Conservation (phyloP, 371 early-diverging fungal genomes). For the Mucor piriformis region DNA sequence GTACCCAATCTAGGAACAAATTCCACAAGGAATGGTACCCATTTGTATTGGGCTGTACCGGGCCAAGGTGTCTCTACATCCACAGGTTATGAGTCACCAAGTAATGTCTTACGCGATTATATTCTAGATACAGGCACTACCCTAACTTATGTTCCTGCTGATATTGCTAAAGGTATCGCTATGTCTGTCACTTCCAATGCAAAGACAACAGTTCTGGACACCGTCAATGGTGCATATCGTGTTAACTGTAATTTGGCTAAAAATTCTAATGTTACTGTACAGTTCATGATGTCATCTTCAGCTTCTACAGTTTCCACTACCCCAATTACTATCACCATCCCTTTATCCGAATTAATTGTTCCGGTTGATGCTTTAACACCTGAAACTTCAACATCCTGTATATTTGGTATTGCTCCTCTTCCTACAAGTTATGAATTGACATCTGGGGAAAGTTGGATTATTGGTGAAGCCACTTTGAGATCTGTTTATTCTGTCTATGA, state of each 20-base stretch:
- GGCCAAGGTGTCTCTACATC: conserved; percentile 16
- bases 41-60: conserved; percentile 17
- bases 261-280: conserved; percentile 9
- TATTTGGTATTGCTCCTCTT: conserved; percentile 52
- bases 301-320: background rate
- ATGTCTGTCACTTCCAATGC: conserved; percentile 25
- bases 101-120: conserved; percentile 22
- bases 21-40: background rate
- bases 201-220: conserved; percentile 26
- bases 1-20: conserved; percentile 13
- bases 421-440: conserved; percentile 14
- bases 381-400: conserved; percentile 28
- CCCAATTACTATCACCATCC: conserved; percentile 31
- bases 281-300: conserved; percentile 19
- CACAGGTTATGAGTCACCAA: background rate
- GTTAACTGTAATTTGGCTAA: conserved; percentile 35
- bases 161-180: conserved; percentile 31
- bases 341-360: conserved; percentile 40
- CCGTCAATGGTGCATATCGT: conserved; percentile 32
- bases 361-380: conserved; percentile 33
- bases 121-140: conserved; percentile 53
- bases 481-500: conserved; percentile 51
- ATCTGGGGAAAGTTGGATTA: conserved; percentile 30
- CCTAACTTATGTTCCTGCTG: conserved; percentile 38
- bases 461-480: conserved; percentile 48